Base-by-base conservation (phyloP, 176 grass and related monocot species). In the Musa itinerans region DNA sequence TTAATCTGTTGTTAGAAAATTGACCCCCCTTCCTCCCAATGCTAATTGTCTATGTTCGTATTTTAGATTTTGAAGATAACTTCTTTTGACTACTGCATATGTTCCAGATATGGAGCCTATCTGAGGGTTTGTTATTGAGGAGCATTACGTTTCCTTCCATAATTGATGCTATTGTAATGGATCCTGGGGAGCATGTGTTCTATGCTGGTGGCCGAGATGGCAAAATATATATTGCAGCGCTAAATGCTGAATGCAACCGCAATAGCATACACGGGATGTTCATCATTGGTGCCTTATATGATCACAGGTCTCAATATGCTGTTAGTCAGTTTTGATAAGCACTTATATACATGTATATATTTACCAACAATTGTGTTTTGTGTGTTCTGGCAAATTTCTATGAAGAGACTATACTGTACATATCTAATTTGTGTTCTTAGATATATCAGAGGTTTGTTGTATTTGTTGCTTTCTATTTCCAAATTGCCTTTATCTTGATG, bases 181-280 rank as follows among this genome's bases (percentile, higher is more conserved):
- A 98, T 61, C 86, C 88, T 63, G 83, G 79, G 68, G 85, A 89
- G 81, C 86, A 91, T 83, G 78, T 87, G 74, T 98, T 98, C 76
- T 98, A 91, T 83, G 90, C 94, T 75, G 94, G 90, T 75, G 80
- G 86, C 56, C 83, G 84, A 86, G 94, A 98, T 91, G 90, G 90
- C 24, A 93, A 93, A 73, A 98, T 93, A 83, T 98, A 93, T 85
- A 77, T 93, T 83, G 87, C 84, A 74, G 75, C 82, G 51, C 85
- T 98, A 74, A 87, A 89, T 82, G 84, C 84, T 83, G 84, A 93
- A 79, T 73, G 62, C 69, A 82, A 78, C 53, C 85, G 76, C 76
- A 80, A 75, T 71, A 68, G 71, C 55, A 34, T 72, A 81, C 75
- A 83, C 15, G 74, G 86, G 71, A 82, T 78, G 49, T 83, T 82